Evolutionary conservation across 2,329 filamentous ascomycete species (phyloP).

Genomic region (Colletotrichum orbiculare): DNA sequence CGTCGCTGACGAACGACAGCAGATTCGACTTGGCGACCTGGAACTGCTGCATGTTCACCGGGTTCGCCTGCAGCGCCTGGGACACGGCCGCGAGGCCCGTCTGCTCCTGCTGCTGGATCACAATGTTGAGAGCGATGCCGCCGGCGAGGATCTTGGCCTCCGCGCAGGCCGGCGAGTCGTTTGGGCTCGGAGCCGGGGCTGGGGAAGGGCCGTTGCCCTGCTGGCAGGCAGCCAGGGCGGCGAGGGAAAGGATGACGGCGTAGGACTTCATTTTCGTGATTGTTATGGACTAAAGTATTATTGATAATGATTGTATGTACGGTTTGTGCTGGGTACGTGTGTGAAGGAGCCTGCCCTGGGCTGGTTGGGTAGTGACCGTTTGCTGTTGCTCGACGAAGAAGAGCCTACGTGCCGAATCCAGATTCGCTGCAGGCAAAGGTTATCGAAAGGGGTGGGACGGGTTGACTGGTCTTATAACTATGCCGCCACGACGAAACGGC

Average conservation of each 20-base stretch:
- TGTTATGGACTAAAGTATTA: conserved; percentile 6
- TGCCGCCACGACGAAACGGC: conserved; percentile 20
- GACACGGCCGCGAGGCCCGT: conserved; percentile 21
- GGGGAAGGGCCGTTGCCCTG: conserved; percentile 2
- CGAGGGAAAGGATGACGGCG: conserved; percentile 30
- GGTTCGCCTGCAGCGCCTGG: conserved; percentile 29
- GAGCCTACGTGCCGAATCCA: conserved; percentile 25
- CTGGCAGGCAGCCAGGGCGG: conserved; percentile 19
- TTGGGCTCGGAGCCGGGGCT: conserved; percentile 13
- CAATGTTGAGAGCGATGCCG: conserved; percentile 34
- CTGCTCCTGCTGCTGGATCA: conserved; percentile 34
- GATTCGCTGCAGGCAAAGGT: conserved; percentile 10
- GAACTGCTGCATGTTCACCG: conserved; percentile 33
- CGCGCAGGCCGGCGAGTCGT: conserved; percentile 32
- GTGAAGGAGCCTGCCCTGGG: conserved; percentile 15
- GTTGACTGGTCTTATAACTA: conserved; percentile 25
- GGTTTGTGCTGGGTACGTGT: neutral
- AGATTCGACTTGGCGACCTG: conserved; percentile 37
- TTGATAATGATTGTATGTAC: conserved; percentile 20
- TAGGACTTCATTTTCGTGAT: conserved; percentile 28
- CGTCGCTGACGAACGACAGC: conserved; percentile 34
- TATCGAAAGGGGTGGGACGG: neutral
- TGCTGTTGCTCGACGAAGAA: conserved; percentile 23
- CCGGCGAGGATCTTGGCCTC: conserved; percentile 35
- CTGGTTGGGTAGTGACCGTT: conserved; percentile 31